Base-by-base conservation (phyloP, 495 filamentous ascomycete genomes). In the Pyrenopolyporus hunteri region DNA sequence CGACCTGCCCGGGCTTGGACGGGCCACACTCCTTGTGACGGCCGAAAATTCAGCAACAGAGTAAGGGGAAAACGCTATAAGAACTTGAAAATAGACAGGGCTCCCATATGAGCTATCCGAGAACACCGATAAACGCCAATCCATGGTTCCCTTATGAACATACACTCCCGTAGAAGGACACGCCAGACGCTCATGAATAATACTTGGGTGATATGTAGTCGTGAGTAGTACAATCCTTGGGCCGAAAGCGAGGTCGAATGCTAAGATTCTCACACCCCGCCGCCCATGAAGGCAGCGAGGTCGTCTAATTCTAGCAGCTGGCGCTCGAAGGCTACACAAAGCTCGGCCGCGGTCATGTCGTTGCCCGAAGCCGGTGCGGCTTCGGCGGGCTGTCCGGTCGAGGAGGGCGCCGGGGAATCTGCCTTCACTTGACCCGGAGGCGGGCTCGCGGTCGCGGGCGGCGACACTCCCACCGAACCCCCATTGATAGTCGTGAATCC, bases 201-300 rank as follows among this genome's bases (percentile, higher is more conserved):
- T 29, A 20, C 39, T 16, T 25, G 32, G 25, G 11, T 32, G 23
- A 31, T 37, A 42, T 17, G 33, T 10, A 54, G 35, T 49, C 14
- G 36, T 31, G 52, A 37, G 49, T 59, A 36, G 43, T 61, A 52
- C 32, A 45, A 44, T 31, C 19, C 53, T 47, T 9, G 44, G 49
- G 20, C n/a, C n/a, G 14, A 44, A 55, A 51, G 17, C 9, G 23
- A 37, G 11, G 9, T 26, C 8, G 23, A n/a, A 33, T 26, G 32
- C 9, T 35, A 22, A 14, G 25, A 26, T 36, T 29, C 53, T 76
- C 46, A 81, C 56, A 81, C 79, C 39, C 79, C 79, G 20, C 79
- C 79, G 5, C 79, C 79, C 79, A 81, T 80, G 29, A 81, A 81
- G 5, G 79, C 79, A 23, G 79, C 79, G 8, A 81, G 70, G 50